These are phyloP conservation scores for Aspergillus floridensis DNA, from an alignment of 2,329 filamentous ascomycete species.

Conservation along the genomic window DNA sequence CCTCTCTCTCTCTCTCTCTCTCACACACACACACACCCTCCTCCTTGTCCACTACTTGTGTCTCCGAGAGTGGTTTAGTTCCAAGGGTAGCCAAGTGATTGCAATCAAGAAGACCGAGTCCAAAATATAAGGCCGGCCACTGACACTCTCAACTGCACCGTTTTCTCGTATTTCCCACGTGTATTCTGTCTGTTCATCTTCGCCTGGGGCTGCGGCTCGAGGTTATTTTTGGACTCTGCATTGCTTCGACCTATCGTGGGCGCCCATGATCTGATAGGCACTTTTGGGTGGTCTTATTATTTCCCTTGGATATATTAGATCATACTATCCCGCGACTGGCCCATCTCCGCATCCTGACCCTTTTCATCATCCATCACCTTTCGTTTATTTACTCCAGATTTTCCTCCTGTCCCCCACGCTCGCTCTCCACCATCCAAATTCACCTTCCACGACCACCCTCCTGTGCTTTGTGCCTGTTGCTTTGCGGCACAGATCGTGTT, in stretches of 20 bases:
- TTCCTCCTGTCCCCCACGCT: background rate
- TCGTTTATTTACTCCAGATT: background rate
- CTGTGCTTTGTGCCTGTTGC: background rate
- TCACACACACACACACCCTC: background rate
- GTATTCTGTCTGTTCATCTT: conserved; percentile 19
- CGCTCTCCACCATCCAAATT: background rate
- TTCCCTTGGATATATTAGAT: background rate
- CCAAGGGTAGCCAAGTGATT: background rate
- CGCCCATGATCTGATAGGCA: background rate
- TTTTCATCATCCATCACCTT: conserved; percentile 2
- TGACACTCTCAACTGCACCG: conserved; percentile 11
- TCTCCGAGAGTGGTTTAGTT: background rate
- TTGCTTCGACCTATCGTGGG: conserved; percentile 1
- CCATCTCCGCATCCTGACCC: conserved; percentile 6
- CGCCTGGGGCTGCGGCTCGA: conserved; percentile 22
- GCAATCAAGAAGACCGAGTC: background rate
- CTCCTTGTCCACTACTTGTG: background rate
- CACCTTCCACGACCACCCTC: background rate
- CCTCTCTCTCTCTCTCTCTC: background rate
- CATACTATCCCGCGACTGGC: conserved; percentile 4
- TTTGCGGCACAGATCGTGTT: conserved; percentile 13
- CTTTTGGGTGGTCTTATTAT: conserved; percentile 3
- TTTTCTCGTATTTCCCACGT: conserved; percentile 31
- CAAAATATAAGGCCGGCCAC: background rate
- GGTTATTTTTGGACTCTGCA: conserved; percentile 22